phyloP scores from a whole-genome alignment of 331 rosid species.

The Phaseolus coccineus region DNA sequence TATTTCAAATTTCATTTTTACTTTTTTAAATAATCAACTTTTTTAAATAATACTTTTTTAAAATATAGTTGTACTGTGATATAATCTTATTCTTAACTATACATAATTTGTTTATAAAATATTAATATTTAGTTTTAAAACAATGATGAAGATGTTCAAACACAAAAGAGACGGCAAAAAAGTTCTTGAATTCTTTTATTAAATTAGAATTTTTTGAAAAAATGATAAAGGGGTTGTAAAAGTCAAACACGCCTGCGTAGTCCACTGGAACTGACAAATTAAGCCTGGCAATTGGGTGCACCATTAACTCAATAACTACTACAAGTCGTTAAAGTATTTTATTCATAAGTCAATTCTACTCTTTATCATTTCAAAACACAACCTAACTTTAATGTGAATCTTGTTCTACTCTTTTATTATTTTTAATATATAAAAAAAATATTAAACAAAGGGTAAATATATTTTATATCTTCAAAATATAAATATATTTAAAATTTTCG shows the following conservation, averaged over 20 bases:
- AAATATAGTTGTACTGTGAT: too few species aligned
- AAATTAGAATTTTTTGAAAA: neutral
- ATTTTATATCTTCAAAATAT: too few species aligned
- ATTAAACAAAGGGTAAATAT: too few species aligned
- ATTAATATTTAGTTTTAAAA: too few species aligned
- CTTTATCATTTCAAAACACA: neutral
- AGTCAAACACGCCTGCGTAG: neutral
- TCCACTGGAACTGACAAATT: slow-evolving; percentile 9
- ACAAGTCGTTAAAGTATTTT: neutral
- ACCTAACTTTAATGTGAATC: neutral
- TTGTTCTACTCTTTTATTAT: neutral
- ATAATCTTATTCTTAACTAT: too few species aligned
- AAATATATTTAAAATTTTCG: too few species aligned
- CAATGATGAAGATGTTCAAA: too few species aligned
- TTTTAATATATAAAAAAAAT: neutral
- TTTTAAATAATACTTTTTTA: too few species aligned
- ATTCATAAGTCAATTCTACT: neutral
- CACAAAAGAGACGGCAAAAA: too few species aligned
- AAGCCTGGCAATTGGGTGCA: neutral
- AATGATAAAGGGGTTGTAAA: neutral
- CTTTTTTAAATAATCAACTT: too few species aligned
- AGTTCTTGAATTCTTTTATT: too few species aligned
- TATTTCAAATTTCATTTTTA: neutral
- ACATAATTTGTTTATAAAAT: too few species aligned
- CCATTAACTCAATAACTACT: neutral